A percentile compares a stretch with the other conserved stretches of the same genome.
Evolutionary conservation across 345 rosid species (phyloP).

Genomic region (Salix udensis): DNA sequence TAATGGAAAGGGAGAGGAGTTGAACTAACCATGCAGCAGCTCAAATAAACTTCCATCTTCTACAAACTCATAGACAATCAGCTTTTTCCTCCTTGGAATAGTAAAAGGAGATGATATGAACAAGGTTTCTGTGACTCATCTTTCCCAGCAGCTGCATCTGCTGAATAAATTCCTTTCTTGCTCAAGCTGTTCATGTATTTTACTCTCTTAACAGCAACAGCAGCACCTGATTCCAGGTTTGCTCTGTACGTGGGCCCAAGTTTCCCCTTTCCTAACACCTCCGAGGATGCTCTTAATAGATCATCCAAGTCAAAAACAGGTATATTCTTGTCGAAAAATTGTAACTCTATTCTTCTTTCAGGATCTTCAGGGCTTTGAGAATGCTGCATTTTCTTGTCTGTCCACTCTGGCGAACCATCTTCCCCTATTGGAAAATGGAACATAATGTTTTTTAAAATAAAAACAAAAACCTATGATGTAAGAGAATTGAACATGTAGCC

Average conservation of each 20-base stretch:
- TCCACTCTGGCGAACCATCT: slow-evolving; percentile 7
- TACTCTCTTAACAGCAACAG: slow-evolving; percentile 44
- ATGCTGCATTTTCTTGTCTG: slow-evolving; percentile 14
- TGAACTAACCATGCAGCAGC: slow-evolving; percentile 49
- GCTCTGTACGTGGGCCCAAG: slow-evolving; percentile 48
- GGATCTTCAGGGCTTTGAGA: slow-evolving; percentile 31
- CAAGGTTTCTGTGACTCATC: slow-evolving; percentile 44
- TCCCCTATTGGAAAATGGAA: neutral
- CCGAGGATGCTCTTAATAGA: slow-evolving; percentile 52
- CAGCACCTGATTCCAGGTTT: slow-evolving; percentile 41
- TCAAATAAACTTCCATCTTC: slow-evolving; percentile 43
- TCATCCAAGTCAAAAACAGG: slow-evolving; percentile 51
- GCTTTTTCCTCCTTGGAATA: slow-evolving; percentile 53
- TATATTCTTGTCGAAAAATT: slow-evolving; percentile 37
- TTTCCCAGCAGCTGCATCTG: slow-evolving; percentile 55
- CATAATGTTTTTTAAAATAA: neutral
- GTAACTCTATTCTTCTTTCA: slow-evolving; percentile 42
- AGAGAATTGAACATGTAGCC: neutral
- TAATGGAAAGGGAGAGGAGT: neutral
- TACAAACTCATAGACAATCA: slow-evolving; percentile 44
- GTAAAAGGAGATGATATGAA: slow-evolving; percentile 44
- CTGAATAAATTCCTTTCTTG: slow-evolving; percentile 44
- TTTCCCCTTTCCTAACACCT: slow-evolving; percentile 46
- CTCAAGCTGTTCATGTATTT: slow-evolving; percentile 31
- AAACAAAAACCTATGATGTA: neutral